A percentile compares a stretch with the other conserved stretches of the same genome.
These are phyloP conservation scores for Chaetomium fimeti DNA, from an alignment of 495 filamentous ascomycete genomes.

Conservation along the genomic window DNA sequence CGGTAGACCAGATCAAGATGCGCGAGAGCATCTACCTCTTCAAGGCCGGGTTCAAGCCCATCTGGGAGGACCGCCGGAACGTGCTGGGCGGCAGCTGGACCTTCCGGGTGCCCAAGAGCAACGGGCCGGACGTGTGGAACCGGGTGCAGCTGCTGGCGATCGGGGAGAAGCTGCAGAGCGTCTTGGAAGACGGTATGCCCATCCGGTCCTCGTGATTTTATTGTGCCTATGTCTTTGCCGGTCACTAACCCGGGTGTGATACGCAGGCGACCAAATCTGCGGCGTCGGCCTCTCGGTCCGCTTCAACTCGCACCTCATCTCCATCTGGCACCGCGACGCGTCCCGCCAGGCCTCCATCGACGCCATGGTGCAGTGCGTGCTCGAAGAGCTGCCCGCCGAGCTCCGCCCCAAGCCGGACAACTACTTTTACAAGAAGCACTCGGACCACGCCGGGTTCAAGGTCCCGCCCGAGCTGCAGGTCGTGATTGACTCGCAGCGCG, in stretches of 20 bases:
- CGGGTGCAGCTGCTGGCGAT: slow-evolving; percentile 77
- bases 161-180: slow-evolving; percentile 78
- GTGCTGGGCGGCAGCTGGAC: slow-evolving; percentile 79
- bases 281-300: slow-evolving; percentile 69
- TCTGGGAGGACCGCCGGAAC: slow-evolving; percentile 91
- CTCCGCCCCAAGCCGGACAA: slow-evolving; percentile 65
- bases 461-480: slow-evolving; percentile 51
- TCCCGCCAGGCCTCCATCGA: slow-evolving; percentile 72
- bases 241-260: not conserved
- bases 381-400: slow-evolving; percentile 65
- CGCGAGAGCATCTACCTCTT: slow-evolving; percentile 85
- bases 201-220: not conserved
- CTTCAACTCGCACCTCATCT: slow-evolving; percentile 75
- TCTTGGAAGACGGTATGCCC: slow-evolving; percentile 61
- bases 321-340: slow-evolving; percentile 82
- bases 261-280: slow-evolving; percentile 72
- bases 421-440: slow-evolving; percentile 66
- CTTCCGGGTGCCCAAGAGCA: slow-evolving; percentile 75
- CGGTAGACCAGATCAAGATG: slow-evolving; percentile 69
- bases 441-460: slow-evolving; percentile 58
- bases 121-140: slow-evolving; percentile 73
- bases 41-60: slow-evolving; percentile 77
- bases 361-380: slow-evolving; percentile 62
- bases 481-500: slow-evolving; percentile 49
- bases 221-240: not conserved